phyloP scores from a whole-genome alignment of 2,329 filamentous ascomycete genomes.

The Botrytis sinoallii region DNA sequence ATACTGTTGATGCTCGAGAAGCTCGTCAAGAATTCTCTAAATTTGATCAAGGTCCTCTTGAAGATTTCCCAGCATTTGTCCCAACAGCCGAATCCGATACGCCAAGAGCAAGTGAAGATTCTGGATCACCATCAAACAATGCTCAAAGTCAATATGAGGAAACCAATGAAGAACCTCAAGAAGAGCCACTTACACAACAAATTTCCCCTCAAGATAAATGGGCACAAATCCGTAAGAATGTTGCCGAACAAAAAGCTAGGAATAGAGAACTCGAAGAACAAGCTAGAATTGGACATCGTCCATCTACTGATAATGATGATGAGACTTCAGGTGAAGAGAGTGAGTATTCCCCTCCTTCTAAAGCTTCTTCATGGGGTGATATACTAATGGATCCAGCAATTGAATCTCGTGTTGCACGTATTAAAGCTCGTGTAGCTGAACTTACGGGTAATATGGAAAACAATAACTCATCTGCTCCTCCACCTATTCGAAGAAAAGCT shows the following conservation, averaged over 20 bases:
- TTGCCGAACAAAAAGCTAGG: constrained; percentile 71
- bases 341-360: constrained; percentile 48
- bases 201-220: constrained; percentile 66
- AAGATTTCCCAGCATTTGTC: constrained; percentile 81
- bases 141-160: constrained; percentile 32
- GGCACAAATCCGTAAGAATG: constrained; percentile 95
- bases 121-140: constrained; percentile 38
- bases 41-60: constrained; percentile 86
- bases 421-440: constrained; percentile 95
- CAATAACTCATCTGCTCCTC: constrained; percentile 22
- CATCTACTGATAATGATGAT: constrained; percentile 65
- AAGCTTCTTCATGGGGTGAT: neutral
- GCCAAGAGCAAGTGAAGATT: constrained; percentile 41
- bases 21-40: constrained; percentile 59
- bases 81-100: constrained; percentile 44
- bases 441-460: constrained; percentile 79
- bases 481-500: constrained; percentile 18
- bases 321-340: constrained; percentile 94
- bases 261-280: constrained; percentile 65
- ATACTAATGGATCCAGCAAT: constrained; percentile 61
- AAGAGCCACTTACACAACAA: constrained; percentile 26
- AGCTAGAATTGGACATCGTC: constrained; percentile 51
- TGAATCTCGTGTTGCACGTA: constrained; percentile 91
- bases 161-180: constrained; percentile 29
- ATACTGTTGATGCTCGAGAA: constrained; percentile 56